Evolutionary conservation across 345 rosid genomes (phyloP), one percentile per base, ranked within the genome.

Genomic region (Salix arbutifolia): DNA sequence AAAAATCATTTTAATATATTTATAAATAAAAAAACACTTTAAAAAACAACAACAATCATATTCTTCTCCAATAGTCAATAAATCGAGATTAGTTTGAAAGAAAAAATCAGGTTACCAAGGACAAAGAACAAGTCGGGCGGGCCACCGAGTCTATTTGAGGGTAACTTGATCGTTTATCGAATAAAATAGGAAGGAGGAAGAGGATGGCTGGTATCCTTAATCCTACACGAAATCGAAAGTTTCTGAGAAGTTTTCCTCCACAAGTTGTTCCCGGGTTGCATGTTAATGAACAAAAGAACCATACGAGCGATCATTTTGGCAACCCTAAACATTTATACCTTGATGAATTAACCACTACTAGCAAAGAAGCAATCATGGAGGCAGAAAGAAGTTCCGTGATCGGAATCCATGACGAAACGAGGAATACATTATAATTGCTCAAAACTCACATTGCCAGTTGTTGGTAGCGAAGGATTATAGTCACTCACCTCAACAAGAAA

Each of bases 401-500:
- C 68, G 17, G 31, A 65, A 35, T 28, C 16, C 19, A 67, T 67
- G 67, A 56, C 13, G n/a, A 64, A 46, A 79, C 5, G 23, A 62
- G 71, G 16, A 42, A 48, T 40, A 42, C 6, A 64, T 33, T 33
- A 40, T 81, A 67, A 76, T 74, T 70, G 42, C 66, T 21, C 44
- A 72, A 33, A 35, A 38, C 52, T 67, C n/a, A 40, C 26, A 4
- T 64, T 26, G 28, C 74, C 28, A 38, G 4, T 53, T 31, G 62
- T 46, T 62, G 26, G 23, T 62, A 16, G 35, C 37, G 1, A 66
- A 35, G 53, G 28, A 71, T 11, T 40, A 31, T 42, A 50, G 62
- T 37, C 35, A 23, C 67, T 71, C 76, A 44, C 79, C 79, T 74
- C 80, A 28, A 35, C 35, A 17, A 64, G 11, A 42, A 30, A 50